Evolutionary conservation across 2,329 filamentous ascomycete genomes (phyloP).

Genomic region (Drechslera avenae): DNA sequence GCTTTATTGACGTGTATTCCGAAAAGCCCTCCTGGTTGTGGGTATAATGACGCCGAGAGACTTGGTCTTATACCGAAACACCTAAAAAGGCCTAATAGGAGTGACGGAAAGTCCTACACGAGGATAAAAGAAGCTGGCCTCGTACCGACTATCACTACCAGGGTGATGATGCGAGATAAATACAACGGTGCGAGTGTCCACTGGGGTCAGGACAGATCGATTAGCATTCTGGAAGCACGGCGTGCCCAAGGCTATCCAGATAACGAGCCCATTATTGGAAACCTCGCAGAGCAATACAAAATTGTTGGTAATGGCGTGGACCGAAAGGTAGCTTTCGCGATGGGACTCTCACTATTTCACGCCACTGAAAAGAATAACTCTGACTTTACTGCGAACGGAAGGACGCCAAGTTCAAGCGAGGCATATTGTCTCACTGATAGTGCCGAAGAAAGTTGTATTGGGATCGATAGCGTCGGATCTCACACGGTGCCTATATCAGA

Average conservation of each 20-base stretch:
- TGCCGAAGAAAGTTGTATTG: background rate
- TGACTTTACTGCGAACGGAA: background rate
- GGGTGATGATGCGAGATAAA: conserved; percentile 57
- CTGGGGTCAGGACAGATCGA: conserved; percentile 65
- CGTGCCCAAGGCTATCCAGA: conserved; percentile 74
- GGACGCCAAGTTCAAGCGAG: background rate
- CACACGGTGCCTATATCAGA: no score
- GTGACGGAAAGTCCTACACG: conserved; percentile 51
- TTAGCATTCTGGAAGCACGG: conserved; percentile 70
- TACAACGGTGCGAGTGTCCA: conserved; percentile 65
- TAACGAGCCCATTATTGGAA: conserved; percentile 70
- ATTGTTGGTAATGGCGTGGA: conserved; percentile 80
- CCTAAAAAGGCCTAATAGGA: conserved; percentile 23
- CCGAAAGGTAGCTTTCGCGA: conserved; percentile 66
- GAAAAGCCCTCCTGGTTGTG: conserved; percentile 51
- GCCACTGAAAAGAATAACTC: conserved; percentile 11
- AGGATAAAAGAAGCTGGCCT: conserved; percentile 60
- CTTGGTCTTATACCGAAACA: conserved; percentile 39
- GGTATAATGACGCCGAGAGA: conserved; percentile 44
- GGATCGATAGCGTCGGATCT: no score
- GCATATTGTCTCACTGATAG: background rate
- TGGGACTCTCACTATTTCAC: conserved; percentile 63
- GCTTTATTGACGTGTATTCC: conserved; percentile 65
- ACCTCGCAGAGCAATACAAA: conserved; percentile 60
- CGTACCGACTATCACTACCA: conserved; percentile 68